Evolutionary conservation across 2,329 filamentous ascomycete species (phyloP).

Genomic region (Colletotrichum salicis): DNA sequence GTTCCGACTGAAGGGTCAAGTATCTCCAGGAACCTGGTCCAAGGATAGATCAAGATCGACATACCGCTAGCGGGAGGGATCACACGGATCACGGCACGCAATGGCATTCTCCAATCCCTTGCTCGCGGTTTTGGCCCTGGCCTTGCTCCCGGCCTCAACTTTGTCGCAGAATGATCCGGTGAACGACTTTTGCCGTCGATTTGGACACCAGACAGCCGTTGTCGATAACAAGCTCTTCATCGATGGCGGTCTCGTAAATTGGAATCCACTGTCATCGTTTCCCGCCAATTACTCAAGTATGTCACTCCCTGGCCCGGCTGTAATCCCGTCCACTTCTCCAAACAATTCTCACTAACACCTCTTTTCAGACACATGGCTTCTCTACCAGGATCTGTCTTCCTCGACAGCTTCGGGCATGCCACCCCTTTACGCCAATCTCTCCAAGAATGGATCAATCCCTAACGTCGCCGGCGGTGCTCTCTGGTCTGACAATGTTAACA

Average conservation of each 20-base stretch:
- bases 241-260: constrained; percentile 69
- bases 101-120: neutral
- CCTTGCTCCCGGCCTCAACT: constrained; percentile 10
- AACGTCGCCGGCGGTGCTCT: constrained; percentile 56
- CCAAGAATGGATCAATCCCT: constrained; percentile 69
- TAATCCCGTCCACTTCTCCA: neutral
- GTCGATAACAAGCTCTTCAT: constrained; percentile 70
- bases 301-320: constrained; percentile 38
- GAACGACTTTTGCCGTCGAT: constrained; percentile 63
- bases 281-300: constrained; percentile 66
- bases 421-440: constrained; percentile 64
- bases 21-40: neutral
- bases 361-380: constrained; percentile 60
- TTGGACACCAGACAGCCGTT: constrained; percentile 69
- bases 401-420: constrained; percentile 59
- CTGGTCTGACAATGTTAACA: constrained; percentile 72
- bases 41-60: constrained; percentile 7
- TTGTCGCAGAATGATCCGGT: constrained; percentile 60
- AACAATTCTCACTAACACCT: neutral
- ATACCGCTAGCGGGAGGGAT: neutral
- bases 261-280: constrained; percentile 59
- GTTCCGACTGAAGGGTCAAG: constrained; percentile 12
- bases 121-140: constrained; percentile 3
- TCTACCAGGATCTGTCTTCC: constrained; percentile 66
- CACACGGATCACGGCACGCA: neutral